Percentiles rank a stretch among this genome's conserved stretches.
Evolutionary conservation across 768 basidiomycete species (phyloP).

Genomic region (Crucibulum laeve): DNA sequence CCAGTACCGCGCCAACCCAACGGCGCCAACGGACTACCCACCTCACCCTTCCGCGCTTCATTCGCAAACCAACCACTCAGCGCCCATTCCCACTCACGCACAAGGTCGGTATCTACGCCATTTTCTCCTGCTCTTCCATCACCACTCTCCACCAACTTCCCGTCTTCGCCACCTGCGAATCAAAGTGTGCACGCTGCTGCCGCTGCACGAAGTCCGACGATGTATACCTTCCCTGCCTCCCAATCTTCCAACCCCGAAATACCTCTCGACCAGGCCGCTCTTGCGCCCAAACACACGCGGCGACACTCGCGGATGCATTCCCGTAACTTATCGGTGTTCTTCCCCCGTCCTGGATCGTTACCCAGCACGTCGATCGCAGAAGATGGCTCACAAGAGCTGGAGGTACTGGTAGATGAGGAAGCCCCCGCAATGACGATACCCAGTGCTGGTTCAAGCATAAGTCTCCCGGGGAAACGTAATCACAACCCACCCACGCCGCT

Average conservation of each 20-base stretch:
- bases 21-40: slow-evolving; percentile 15
- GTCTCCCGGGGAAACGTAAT: slow-evolving; percentile 22
- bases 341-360: slow-evolving; percentile 72
- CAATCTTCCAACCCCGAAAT: neutral
- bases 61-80: slow-evolving; percentile 16
- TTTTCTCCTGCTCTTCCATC: slow-evolving; percentile 47
- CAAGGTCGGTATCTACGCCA: slow-evolving; percentile 46
- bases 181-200: too few species aligned
- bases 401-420: slow-evolving; percentile 37
- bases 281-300: too few species aligned
- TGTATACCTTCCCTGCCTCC: slow-evolving; percentile 1
- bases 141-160: slow-evolving; percentile 37
- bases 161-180: neutral
- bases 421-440: slow-evolving; percentile 46
- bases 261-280: too few species aligned
- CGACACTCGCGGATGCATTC: slow-evolving; percentile 81
- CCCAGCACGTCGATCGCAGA: slow-evolving; percentile 62
- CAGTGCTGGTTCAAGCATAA: slow-evolving; percentile 33
- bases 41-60: slow-evolving; percentile 27
- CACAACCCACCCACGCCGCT: slow-evolving; percentile 31
- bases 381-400: slow-evolving; percentile 55
- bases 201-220: neutral
- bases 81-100: slow-evolving; percentile 33
- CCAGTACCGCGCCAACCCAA: slow-evolving; percentile 14
- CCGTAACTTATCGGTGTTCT: slow-evolving; percentile 88